Evolutionary conservation across 805 yeast genomes (phyloP).

Genomic region (Candida quercuum): DNA sequence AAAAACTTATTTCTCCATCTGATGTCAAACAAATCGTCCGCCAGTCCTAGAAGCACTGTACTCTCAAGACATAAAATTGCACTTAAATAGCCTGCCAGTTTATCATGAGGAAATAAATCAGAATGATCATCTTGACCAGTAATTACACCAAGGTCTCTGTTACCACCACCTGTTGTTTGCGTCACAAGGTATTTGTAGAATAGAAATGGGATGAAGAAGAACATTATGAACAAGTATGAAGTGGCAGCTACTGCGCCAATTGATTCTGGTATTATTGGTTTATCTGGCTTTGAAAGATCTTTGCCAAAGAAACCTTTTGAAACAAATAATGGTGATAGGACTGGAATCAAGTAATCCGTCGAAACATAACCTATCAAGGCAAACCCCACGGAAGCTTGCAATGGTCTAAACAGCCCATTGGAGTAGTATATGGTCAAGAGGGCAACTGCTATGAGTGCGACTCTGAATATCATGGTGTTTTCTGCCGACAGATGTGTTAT

Average conservation of each 20-base stretch:
- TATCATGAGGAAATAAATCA: slow-evolving; percentile 65
- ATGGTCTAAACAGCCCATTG: slow-evolving; percentile 18
- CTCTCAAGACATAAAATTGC: slow-evolving; percentile 80
- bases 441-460: slow-evolving; percentile 7
- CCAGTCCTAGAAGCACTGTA: slow-evolving; percentile 79
- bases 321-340: slow-evolving; percentile 59
- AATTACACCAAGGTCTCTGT: slow-evolving; percentile 34
- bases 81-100: slow-evolving; percentile 79
- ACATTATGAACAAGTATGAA: slow-evolving; percentile 74
- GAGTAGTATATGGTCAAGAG: slow-evolving; percentile 14
- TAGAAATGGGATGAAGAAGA: slow-evolving; percentile 81
- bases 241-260: slow-evolving; percentile 88
- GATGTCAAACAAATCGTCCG: slow-evolving; percentile 93
- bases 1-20: slow-evolving; percentile 98
- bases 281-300: slow-evolving; percentile 74
- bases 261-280: slow-evolving; percentile 79
- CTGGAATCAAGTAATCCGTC: slow-evolving; percentile 62
- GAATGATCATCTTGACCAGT: slow-evolving; percentile 10
- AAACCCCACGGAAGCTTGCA: slow-evolving; percentile 56
- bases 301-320: slow-evolving; percentile 79
- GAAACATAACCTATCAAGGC: slow-evolving; percentile 59
- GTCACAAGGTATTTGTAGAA: slow-evolving; percentile 71
- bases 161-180: slow-evolving; percentile 54
- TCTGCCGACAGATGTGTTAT: too few relatives aligned
- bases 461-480: slow-evolving; percentile 1